phyloP scores from a whole-genome alignment of 2,329 filamentous ascomycete species.

The Boeremia exigua region DNA sequence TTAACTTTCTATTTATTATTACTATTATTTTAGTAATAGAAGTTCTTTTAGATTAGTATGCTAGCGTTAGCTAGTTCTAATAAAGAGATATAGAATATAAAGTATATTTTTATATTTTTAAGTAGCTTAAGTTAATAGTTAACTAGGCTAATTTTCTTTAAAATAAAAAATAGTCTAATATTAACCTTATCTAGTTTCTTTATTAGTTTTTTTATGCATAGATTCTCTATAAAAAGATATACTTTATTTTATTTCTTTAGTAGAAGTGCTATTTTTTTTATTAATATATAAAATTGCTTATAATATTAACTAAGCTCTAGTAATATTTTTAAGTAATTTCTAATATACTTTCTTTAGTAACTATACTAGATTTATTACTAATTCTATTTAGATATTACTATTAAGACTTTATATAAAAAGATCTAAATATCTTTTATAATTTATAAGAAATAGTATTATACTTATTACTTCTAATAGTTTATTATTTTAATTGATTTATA shows the following conservation, averaged over 20 bases:
- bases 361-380: background rate
- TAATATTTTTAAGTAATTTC: background rate
- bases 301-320: background rate
- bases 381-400: background rate
- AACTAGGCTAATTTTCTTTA: background rate
- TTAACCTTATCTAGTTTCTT: background rate
- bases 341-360: background rate
- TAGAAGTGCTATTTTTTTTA: background rate
- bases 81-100: background rate
- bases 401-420: background rate
- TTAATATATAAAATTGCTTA: background rate
- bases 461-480: no score
- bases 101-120: background rate
- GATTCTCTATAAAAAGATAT: background rate
- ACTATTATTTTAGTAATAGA: background rate
- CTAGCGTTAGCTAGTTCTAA: background rate
- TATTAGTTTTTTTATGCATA: background rate
- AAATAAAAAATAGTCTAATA: background rate
- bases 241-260: background rate
- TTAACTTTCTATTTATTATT: background rate
- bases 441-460: no score
- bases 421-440: background rate
- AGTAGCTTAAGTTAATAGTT: background rate
- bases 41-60: background rate
- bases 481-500: no score